Conservation (phyloP, 306 rosid species). For the Lathyrus tuberosus region DNA sequence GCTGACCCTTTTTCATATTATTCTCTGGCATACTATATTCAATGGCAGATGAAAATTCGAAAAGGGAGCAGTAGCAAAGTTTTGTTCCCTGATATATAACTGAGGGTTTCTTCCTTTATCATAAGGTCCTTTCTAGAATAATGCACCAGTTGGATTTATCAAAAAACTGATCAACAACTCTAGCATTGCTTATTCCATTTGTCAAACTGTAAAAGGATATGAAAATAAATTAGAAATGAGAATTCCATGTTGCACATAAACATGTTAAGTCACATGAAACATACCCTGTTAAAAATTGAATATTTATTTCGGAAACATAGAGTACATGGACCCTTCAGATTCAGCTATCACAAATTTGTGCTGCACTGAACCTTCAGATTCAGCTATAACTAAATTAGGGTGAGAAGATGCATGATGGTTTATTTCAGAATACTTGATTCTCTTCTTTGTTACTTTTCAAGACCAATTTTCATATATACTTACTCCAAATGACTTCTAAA, state of each 20-base stretch:
- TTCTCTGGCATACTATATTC: constrained; percentile 16
- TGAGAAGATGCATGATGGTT: constrained; percentile 15
- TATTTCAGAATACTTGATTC: constrained; percentile 14
- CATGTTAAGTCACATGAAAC: constrained; percentile 24
- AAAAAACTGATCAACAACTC: constrained; percentile 74
- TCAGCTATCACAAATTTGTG: constrained; percentile 4
- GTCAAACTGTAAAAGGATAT: constrained; percentile 60
- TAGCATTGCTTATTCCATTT: constrained; percentile 66
- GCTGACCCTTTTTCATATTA: constrained; percentile 3
- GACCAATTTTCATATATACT: not conserved
- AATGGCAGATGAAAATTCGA: not conserved
- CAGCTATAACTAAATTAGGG: constrained; percentile 5
- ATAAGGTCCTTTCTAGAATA: constrained; percentile 71
- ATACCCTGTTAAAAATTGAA: not conserved
- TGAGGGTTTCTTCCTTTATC: constrained; percentile 36
- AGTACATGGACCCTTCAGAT: constrained; percentile 28
- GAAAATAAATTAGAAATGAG: constrained; percentile 26
- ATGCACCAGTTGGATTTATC: constrained; percentile 97
- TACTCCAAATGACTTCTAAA: not conserved
- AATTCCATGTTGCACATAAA: constrained; percentile 17
- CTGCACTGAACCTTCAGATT: constrained; percentile 16
- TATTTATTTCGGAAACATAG: not conserved
- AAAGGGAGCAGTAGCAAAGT: not conserved
- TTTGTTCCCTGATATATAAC: constrained; percentile 19
- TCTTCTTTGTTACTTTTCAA: not conserved